Conservation (phyloP, 345 rosid genomes). For the Citrus reticulata region DNA sequence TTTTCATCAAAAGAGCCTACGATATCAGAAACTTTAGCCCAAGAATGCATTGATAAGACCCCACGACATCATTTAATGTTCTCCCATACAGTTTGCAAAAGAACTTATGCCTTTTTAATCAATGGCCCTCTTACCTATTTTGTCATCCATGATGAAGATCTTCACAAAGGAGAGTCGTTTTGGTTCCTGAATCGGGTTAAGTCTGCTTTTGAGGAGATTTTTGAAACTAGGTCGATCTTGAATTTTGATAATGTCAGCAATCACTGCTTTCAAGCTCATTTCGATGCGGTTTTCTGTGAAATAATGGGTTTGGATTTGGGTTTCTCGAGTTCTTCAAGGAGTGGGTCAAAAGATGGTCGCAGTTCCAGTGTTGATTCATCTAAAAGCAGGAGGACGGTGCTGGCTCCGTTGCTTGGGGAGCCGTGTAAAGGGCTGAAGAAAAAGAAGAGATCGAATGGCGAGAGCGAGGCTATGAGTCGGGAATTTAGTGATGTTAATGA, state of each 20-base stretch:
- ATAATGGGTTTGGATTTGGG: constrained; percentile 47
- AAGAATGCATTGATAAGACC: constrained; percentile 55
- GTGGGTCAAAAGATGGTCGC: constrained; percentile 24
- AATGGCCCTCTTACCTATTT: constrained; percentile 58
- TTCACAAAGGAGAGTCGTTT: constrained; percentile 43
- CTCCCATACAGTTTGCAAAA: constrained; percentile 54
- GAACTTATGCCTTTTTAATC: constrained; percentile 61
- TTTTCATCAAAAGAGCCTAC: constrained; percentile 47
- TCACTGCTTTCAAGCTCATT: constrained; percentile 46
- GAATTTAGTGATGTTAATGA: constrained; percentile 22
- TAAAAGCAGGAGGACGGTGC: constrained; percentile 32
- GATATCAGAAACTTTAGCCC: constrained; percentile 44
- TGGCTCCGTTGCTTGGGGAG: constrained; percentile 51
- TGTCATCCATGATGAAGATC: constrained; percentile 40
- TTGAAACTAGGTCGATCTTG: constrained; percentile 23
- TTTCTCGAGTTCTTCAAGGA: constrained; percentile 31
- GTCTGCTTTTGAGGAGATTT: constrained; percentile 38
- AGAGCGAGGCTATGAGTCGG: constrained; percentile 20
- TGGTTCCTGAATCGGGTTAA: constrained; percentile 58
- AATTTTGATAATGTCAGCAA: constrained; percentile 28
- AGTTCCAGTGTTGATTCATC: constrained; percentile 46
- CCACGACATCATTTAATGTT: constrained; percentile 72
- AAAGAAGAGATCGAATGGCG: constrained; percentile 52
- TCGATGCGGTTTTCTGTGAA: constrained; percentile 50
- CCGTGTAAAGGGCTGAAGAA: constrained; percentile 56